phyloP scores from a whole-genome alignment of 345 rosid species.

The Acer saccharum region DNA sequence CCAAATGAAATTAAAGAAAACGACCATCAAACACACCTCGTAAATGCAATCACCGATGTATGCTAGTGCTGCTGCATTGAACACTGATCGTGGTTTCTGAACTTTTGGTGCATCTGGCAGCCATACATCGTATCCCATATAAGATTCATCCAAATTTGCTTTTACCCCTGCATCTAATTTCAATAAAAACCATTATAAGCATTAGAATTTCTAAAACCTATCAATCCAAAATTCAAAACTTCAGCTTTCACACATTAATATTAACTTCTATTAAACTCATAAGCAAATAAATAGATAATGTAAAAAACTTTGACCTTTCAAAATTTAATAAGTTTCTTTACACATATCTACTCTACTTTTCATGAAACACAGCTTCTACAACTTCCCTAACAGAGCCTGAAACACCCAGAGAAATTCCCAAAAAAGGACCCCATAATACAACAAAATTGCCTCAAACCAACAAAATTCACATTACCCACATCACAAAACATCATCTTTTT shows the following conservation, averaged over 20 bases:
- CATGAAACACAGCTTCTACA: no score
- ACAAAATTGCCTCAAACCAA: neutral
- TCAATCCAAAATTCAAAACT: no score
- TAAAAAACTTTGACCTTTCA: no score
- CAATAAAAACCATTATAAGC: neutral
- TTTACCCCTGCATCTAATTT: slow-evolving; percentile 24
- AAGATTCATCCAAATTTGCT: slow-evolving; percentile 36
- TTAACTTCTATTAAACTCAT: neutral
- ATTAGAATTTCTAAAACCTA: neutral
- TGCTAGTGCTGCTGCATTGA: slow-evolving; percentile 47
- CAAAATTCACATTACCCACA: neutral
- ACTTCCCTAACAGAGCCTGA: neutral
- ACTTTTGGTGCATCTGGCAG: slow-evolving; percentile 63
- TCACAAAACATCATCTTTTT: neutral
- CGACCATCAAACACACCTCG: slow-evolving; percentile 49
- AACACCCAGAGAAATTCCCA: neutral
- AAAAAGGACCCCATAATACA: neutral
- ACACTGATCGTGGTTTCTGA: slow-evolving; percentile 63
- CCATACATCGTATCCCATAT: slow-evolving; percentile 62
- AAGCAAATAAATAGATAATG: neutral
- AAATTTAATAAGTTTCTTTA: no score
- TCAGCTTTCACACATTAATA: no score
- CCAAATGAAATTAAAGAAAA: neutral
- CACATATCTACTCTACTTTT: no score
- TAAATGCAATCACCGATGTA: slow-evolving; percentile 74